These are phyloP conservation scores for Paralagenidium karlingii DNA, from an alignment of 352 stramenopile species.

Conservation along the genomic window DNA sequence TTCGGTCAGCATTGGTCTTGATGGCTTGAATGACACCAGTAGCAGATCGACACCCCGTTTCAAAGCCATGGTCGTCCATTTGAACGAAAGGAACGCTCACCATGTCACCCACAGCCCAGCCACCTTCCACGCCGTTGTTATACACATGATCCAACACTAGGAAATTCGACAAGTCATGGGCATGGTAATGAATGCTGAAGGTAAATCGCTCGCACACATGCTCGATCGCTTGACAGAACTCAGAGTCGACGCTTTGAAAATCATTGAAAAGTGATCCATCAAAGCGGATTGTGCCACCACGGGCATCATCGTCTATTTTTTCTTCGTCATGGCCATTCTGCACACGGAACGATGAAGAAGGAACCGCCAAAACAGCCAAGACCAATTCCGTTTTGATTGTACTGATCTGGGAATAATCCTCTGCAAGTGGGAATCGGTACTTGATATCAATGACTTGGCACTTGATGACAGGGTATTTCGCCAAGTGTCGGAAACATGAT, in stretches of 20 bases:
- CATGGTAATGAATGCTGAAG: conserved; percentile 64
- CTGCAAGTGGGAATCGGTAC: conserved; percentile 54
- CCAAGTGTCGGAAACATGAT: conserved; percentile 33
- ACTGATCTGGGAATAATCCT: conserved; percentile 38
- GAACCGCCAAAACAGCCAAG: conserved; percentile 45
- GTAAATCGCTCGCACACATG: conserved; percentile 25
- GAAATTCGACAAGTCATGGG: conserved; percentile 76
- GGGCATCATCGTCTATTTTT: not conserved
- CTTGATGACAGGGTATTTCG: conserved; percentile 54
- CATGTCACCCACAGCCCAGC: conserved; percentile 53
- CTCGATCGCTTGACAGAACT: conserved; percentile 21
- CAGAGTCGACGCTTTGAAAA: conserved; percentile 53
- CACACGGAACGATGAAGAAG: conserved; percentile 22
- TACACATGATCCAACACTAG: conserved; percentile 75
- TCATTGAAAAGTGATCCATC: conserved; percentile 37
- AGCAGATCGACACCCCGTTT: conserved; percentile 39
- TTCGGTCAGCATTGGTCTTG: conserved; percentile 4
- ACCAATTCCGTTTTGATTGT: conserved; percentile 63
- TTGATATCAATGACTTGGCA: conserved; percentile 62
- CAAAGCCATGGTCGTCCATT: conserved; percentile 42
- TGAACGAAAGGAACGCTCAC: conserved; percentile 67
- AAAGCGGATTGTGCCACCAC: conserved; percentile 11
- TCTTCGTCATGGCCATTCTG: not conserved
- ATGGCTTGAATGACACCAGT: conserved; percentile 47
- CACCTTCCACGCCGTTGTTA: conserved; percentile 57